phyloP scores from a whole-genome alignment of 768 basidiomycete genomes.

The Polyporus arcularius region DNA sequence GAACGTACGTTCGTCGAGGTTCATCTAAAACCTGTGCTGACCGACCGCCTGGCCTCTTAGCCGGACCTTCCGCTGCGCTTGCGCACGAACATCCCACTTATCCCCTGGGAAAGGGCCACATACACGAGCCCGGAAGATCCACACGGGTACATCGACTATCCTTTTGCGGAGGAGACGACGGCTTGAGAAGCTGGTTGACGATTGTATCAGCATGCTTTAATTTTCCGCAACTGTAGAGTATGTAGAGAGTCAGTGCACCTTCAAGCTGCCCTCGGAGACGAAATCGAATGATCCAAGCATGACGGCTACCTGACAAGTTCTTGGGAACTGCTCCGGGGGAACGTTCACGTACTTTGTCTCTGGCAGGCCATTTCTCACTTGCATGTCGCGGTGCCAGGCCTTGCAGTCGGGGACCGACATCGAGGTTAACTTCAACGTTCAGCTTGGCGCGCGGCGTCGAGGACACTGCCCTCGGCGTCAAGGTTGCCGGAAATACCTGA shows the following conservation, averaged over 20 bases:
- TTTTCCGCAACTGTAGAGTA: no score
- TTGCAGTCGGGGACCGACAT: no score
- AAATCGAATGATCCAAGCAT: no score
- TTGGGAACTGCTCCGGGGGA: no score
- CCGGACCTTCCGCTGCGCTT: conserved; percentile 21
- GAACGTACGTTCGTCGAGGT: conserved; percentile 21
- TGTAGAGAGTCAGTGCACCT: no score
- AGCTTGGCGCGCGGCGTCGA: not conserved
- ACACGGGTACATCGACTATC: conserved; percentile 25
- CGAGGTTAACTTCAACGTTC: not conserved
- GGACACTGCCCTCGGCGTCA: not conserved
- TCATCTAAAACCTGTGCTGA: not conserved
- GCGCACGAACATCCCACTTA: conserved; percentile 5
- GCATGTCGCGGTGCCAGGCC: no score
- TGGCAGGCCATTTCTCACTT: no score
- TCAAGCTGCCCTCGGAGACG: no score
- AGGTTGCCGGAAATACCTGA: not conserved
- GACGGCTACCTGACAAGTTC: no score
- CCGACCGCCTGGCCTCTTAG: conserved; percentile 18
- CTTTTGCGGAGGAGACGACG: not conserved
- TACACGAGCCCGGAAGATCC: conserved; percentile 38
- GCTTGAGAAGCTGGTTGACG: no score
- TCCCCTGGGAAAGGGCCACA: not conserved
- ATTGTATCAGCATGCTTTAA: no score
- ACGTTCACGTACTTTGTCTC: no score